Evolutionary conservation across 1,284 basidiomycete species (phyloP), one percentile per base, ranked within the genome.

Genomic region (Blastosporella zonata): DNA sequence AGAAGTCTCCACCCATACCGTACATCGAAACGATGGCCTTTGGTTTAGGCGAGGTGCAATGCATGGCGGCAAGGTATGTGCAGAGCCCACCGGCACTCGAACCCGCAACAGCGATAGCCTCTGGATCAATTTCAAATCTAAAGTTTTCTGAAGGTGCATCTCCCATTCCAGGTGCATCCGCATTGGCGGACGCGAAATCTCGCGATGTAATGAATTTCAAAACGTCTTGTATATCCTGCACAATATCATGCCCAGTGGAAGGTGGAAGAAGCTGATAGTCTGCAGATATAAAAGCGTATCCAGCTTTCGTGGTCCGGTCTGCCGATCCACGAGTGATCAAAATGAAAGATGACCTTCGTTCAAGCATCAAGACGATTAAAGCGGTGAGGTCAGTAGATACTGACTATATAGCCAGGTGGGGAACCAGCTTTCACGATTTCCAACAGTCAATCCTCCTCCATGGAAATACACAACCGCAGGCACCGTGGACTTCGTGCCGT

Each of bases 1-100:
- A 58, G 48, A 80, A 71, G 48, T 83, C 64, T 0, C 82, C 83
- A 15, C 82, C 82, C 73, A 81, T 76, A 0, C 77, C 80, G 60
- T 85, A 86, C 56, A 86, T 53, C 1, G 76, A 78, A 0, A 85
- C 53, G 1, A 84, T 49, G 0, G 73, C 81, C 50, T 67, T 76
- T 0, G 81, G 82, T 50, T 70, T 77, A 0, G 80, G 81, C 0
- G 58, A 55, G 0, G 65, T 70, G 25, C 62, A 64, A 57, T 84
- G 74, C 31, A 74, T 66, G 4, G 75, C 82, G 21, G 81, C 77
- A 13, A 85, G 68, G 58, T 83, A 84, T 0, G 80, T 77, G 53
- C 80, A 82, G n/a, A 79, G 64, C 0, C 81, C 81, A 12, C 83
- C 84, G 0, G 81, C 75, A 54, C 82, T 84, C 12, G 74, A 72